Percentiles rank a stretch among this genome's conserved stretches.
Evolutionary conservation across 2,329 filamentous ascomycete species (phyloP).

Genomic region (Tolypocladium guangdongense): DNA sequence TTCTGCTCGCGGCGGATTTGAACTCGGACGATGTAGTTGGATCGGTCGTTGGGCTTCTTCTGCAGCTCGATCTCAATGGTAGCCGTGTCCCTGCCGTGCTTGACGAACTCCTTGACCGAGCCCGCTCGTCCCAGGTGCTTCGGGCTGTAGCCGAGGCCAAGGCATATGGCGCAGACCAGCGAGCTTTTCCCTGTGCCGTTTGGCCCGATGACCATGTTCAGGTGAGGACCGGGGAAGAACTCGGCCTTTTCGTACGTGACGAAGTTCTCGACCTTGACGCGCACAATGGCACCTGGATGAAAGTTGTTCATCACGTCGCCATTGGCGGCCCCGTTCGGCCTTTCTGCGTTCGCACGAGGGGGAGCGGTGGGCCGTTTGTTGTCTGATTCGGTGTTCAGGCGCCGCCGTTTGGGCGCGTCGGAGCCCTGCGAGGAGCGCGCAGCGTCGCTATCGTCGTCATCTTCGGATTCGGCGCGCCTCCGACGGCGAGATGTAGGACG

Average conservation of each 20-base stretch:
- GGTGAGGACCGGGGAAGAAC: slow-evolving; percentile 78
- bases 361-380: slow-evolving; percentile 7
- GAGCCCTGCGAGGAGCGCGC: slow-evolving; percentile 12
- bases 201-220: slow-evolving; percentile 99
- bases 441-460: slow-evolving; percentile 24
- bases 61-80: slow-evolving; percentile 86
- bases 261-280: slow-evolving; percentile 79
- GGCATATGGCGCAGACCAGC: slow-evolving; percentile 88
- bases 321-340: slow-evolving; percentile 4
- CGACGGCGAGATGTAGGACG: slow-evolving; percentile 26
- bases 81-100: slow-evolving; percentile 70
- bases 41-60: slow-evolving; percentile 41
- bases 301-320: slow-evolving; percentile 24
- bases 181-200: slow-evolving; percentile 98
- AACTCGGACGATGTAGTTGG: slow-evolving; percentile 65
- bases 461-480: slow-evolving; percentile 30
- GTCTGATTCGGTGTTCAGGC: slow-evolving; percentile 14
- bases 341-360: slow-evolving; percentile 5
- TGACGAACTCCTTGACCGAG: slow-evolving; percentile 81
- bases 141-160: slow-evolving; percentile 78
- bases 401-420: slow-evolving; percentile 25
- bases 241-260: slow-evolving; percentile 91
- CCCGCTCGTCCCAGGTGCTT: slow-evolving; percentile 78
- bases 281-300: slow-evolving; percentile 75
- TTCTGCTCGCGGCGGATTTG: slow-evolving; percentile 76